These are phyloP conservation scores for Oryza officinalis DNA, from an alignment of 176 grass and related monocot species.

Conservation along the genomic window DNA sequence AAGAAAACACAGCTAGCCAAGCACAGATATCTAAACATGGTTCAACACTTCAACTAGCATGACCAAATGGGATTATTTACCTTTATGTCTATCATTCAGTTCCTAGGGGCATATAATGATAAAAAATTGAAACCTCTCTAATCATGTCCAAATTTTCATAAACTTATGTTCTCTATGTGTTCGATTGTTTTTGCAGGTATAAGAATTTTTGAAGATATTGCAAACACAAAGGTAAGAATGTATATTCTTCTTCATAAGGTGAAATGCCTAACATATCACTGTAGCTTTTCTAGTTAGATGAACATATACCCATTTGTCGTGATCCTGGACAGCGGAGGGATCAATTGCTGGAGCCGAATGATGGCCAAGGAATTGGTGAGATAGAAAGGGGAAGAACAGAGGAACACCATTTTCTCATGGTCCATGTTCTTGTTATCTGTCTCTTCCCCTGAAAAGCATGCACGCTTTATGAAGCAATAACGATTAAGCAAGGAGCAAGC, in stretches of 20 bases:
- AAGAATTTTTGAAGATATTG: conserved; percentile 90
- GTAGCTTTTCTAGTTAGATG: conserved; percentile 5
- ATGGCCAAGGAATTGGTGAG: no score
- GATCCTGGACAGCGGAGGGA: background rate
- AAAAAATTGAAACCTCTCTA: background rate
- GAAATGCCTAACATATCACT: background rate
- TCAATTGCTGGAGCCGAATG: no score
- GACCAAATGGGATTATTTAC: background rate
- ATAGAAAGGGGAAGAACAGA: no score
- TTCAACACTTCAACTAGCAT: background rate
- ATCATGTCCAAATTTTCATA: conserved; percentile 13
- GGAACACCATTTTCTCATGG: background rate
- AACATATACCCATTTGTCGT: background rate
- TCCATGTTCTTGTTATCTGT: background rate
- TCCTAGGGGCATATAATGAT: background rate
- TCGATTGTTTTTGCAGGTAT: conserved; percentile 61
- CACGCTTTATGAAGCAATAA: background rate
- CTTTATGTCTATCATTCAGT: conserved; percentile 28
- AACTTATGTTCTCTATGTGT: conserved; percentile 21
- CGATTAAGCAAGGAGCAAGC: background rate
- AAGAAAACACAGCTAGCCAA: background rate
- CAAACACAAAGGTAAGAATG: conserved; percentile 74
- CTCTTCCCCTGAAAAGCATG: background rate
- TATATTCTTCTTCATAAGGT: conserved; percentile 23
- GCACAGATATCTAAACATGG: background rate